A percentile compares a stretch with the other conserved stretches of the same genome.
Conservation (phyloP, 2,329 filamentous ascomycete genomes). For the Acrocalymma vagum region DNA sequence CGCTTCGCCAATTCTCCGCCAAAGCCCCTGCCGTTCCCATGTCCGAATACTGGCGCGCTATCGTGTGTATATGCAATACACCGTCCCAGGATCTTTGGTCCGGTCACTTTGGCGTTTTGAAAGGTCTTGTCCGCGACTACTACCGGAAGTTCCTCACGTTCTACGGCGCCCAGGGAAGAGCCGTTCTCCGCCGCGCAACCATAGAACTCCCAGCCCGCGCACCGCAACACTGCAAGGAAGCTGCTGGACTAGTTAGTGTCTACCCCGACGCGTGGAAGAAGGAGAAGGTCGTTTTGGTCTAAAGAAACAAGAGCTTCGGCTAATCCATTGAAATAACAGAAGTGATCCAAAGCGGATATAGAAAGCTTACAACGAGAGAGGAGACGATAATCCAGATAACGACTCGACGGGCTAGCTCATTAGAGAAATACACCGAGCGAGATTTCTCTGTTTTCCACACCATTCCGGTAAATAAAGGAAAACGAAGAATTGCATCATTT, state of each 20-base stretch:
- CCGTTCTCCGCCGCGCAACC: constrained; percentile 73
- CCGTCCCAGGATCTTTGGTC: constrained; percentile 61
- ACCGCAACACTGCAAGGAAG: constrained; percentile 30
- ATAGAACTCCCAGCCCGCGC: constrained; percentile 72
- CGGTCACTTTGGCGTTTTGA: constrained; percentile 59
- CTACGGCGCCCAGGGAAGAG: constrained; percentile 80
- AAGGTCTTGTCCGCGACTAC: constrained; percentile 67
- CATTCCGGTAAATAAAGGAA: too few relatives aligned
- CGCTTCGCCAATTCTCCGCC: constrained; percentile 74
- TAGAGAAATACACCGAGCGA: too few relatives aligned
- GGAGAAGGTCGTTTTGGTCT: constrained; percentile 28
- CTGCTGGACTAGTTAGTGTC: constrained; percentile 39
- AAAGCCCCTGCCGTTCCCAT: constrained; percentile 76
- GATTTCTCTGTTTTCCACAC: too few relatives aligned
- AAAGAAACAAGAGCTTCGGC: too few relatives aligned
- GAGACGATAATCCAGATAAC: too few relatives aligned
- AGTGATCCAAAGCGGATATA: too few relatives aligned
- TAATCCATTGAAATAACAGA: too few relatives aligned
- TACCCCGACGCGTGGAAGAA: constrained; percentile 43
- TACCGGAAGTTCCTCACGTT: constrained; percentile 80
- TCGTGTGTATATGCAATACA: constrained; percentile 80
- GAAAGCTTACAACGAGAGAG: too few relatives aligned
- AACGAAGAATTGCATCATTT: too few relatives aligned
- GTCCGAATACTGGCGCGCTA: constrained; percentile 81
- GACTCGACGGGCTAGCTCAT: too few relatives aligned